Conservation (phyloP, 345 rosid species). For the Firmiana major region DNA sequence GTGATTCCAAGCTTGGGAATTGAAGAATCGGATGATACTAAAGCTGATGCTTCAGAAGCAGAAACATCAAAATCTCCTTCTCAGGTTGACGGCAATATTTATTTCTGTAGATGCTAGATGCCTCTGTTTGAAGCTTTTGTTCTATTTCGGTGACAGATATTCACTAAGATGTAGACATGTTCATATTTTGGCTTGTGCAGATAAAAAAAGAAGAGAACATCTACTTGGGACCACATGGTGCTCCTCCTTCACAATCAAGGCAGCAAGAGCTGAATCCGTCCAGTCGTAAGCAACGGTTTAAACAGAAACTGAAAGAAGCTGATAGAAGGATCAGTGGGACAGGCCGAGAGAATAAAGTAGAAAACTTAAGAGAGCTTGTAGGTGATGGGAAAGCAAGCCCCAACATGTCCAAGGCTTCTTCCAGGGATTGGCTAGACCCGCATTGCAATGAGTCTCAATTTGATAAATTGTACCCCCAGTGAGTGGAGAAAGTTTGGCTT, state of each 20-base stretch:
- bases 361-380: constrained; percentile 67
- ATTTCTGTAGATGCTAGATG: not conserved
- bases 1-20: constrained; percentile 94
- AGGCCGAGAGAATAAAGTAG: constrained; percentile 88
- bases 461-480: constrained; percentile 47
- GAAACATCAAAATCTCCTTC: constrained; percentile 50
- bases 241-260: constrained; percentile 73
- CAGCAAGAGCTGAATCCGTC: constrained; percentile 51
- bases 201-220: constrained; percentile 60
- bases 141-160: not conserved
- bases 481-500: not conserved
- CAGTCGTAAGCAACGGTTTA: constrained; percentile 62
- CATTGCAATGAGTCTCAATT: constrained; percentile 88
- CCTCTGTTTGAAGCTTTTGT: not conserved
- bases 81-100: constrained; percentile 41
- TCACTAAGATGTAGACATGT: not conserved
- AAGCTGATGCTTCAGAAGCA: constrained; percentile 34
- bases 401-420: constrained; percentile 48
- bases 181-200: constrained; percentile 26
- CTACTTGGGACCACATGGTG: constrained; percentile 93
- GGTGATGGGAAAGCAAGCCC: constrained; percentile 42
- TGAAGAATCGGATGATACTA: constrained; percentile 32
- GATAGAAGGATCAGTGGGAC: constrained; percentile 53
- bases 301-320: constrained; percentile 87
- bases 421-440: constrained; percentile 86